A percentile compares a stretch with the other conserved stretches of the same genome.
Evolutionary conservation across 2,329 filamentous ascomycete species (phyloP).

Genomic region (Cladosporium sp.): DNA sequence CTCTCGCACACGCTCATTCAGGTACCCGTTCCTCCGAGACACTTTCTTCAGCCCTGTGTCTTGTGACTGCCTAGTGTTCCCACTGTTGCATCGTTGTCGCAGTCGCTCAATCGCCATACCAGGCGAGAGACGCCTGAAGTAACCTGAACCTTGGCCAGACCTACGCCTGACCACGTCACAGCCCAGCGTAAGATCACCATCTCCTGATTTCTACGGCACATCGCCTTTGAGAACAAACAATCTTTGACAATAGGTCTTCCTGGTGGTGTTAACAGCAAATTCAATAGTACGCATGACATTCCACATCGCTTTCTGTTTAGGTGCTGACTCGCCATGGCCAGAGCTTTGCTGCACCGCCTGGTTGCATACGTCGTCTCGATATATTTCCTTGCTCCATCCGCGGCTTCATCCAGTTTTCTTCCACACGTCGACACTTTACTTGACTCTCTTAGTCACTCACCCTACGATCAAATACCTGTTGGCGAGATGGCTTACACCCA

Average conservation of each 20-base stretch:
- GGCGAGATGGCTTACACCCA: background rate
- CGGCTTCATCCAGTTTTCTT: background rate
- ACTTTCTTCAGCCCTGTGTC: background rate
- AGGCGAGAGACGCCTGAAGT: background rate
- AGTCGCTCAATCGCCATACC: background rate
- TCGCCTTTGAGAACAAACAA: background rate
- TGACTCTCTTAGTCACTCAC: background rate
- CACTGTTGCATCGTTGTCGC: slow-evolving; percentile 3
- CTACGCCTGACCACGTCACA: slow-evolving; percentile 4
- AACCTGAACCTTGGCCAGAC: background rate
- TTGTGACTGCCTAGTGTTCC: background rate
- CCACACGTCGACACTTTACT: background rate
- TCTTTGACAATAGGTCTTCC: background rate
- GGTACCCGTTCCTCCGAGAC: background rate
- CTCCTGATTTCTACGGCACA: background rate
- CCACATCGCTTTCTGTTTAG: background rate
- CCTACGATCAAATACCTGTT: background rate
- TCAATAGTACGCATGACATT: slow-evolving; percentile 4
- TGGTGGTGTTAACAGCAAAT: background rate
- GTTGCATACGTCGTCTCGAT: slow-evolving; percentile 1
- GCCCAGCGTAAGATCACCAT: background rate
- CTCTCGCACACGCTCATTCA: background rate
- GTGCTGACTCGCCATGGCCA: slow-evolving; percentile 10
- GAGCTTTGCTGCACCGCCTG: slow-evolving; percentile 8
- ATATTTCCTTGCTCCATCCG: slow-evolving; percentile 2